Evolutionary conservation across 2,329 filamentous ascomycete genomes (phyloP).

Genomic region (Paecilomyces niveus): DNA sequence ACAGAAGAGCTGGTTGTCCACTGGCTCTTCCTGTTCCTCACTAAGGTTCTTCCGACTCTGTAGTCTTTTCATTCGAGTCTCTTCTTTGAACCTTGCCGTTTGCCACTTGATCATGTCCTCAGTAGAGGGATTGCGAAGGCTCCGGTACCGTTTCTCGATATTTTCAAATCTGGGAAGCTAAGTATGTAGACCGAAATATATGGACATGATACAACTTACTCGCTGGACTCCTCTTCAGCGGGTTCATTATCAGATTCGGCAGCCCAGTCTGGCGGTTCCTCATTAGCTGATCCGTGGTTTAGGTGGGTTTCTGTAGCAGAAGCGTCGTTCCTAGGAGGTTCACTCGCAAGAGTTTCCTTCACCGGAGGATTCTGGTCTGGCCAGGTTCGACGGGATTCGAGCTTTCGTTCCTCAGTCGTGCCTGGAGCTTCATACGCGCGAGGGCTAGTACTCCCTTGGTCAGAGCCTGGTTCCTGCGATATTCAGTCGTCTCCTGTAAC

Average conservation of each 20-base stretch:
- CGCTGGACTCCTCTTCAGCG: background rate
- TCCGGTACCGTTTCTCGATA: slow-evolving; percentile 4
- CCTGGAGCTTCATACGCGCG: background rate
- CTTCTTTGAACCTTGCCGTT: slow-evolving; percentile 4
- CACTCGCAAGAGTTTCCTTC: background rate
- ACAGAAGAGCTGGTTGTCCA: background rate
- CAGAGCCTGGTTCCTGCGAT: background rate
- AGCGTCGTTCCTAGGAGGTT: background rate
- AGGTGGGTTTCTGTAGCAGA: background rate
- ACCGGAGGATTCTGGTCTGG: background rate
- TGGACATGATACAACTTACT: background rate
- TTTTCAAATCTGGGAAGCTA: slow-evolving; percentile 6
- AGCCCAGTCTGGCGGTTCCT: background rate
- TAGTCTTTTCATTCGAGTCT: slow-evolving; percentile 3
- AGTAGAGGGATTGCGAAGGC: slow-evolving; percentile 4
- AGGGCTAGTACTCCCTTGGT: background rate
- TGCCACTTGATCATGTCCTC: slow-evolving; percentile 6
- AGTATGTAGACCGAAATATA: background rate
- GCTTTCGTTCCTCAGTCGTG: background rate
- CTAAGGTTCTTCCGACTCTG: slow-evolving; percentile 2
- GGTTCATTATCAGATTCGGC: background rate
- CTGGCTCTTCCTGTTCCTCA: background rate
- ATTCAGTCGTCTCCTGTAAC: background rate
- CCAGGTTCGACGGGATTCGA: background rate
- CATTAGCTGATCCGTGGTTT: background rate